Conservation (phyloP, 208 protist species). For the Acanthamoeba polyphaga region DNA sequence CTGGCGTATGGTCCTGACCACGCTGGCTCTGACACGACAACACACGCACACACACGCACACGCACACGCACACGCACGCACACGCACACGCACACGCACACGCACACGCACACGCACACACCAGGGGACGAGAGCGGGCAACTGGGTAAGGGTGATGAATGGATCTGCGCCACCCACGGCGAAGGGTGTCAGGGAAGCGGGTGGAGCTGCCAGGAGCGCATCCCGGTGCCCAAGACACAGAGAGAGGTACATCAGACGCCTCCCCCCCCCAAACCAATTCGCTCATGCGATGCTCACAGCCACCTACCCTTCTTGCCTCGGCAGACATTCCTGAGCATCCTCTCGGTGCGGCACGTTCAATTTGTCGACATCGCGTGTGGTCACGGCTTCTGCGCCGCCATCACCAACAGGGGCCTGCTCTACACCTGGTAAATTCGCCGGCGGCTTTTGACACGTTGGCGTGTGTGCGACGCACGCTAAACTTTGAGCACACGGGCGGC, state of each 20-base stretch:
- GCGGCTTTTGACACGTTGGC: no score
- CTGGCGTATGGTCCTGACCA: no score
- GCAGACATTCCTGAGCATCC: conserved; percentile 22
- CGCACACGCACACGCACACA: no score
- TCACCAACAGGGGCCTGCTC: conserved; percentile 23
- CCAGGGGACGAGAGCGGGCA: neutral
- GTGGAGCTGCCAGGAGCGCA: neutral
- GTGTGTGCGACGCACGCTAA: neutral
- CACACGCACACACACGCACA: no score
- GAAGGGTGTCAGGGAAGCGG: neutral
- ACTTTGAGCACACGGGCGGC: neutral
- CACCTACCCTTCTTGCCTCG: neutral
- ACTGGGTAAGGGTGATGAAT: conserved; percentile 19
- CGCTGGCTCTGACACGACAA: no score
- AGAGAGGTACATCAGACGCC: neutral
- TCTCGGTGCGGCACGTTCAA: neutral
- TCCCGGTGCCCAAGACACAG: conserved; percentile 12
- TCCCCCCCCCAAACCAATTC: neutral
- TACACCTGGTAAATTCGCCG: neutral
- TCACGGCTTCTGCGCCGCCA: neutral
- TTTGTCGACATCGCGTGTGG: conserved; percentile 34
- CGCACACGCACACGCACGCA: no score
- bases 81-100: no score
- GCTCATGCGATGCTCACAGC: neutral
- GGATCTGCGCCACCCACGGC: conserved; percentile 16